phyloP scores from a whole-genome alignment of 2,329 filamentous ascomycete species.

The Fusarium sp. region DNA sequence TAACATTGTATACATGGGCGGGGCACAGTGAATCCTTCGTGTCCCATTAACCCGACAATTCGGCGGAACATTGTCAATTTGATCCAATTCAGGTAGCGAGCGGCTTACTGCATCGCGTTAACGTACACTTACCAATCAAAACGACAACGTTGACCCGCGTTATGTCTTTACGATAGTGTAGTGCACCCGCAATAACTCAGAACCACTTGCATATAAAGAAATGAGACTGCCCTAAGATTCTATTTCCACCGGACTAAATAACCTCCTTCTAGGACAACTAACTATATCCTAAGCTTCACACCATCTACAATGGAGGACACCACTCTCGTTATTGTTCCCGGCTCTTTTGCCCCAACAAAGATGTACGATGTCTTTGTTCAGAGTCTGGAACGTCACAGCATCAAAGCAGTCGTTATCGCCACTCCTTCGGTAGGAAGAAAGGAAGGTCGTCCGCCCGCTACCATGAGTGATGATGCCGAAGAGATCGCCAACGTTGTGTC shows the following conservation, averaged over 20 bases:
- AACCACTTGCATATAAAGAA: neutral
- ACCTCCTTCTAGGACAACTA: neutral
- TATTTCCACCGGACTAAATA: rapidly evolving
- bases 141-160: neutral
- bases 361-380: conserved; percentile 18
- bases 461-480: conserved; percentile 24
- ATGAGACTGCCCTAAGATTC: rapidly evolving
- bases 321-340: conserved; percentile 17
- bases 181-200: neutral
- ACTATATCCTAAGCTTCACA: neutral
- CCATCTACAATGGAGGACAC: neutral
- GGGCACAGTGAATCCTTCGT: neutral
- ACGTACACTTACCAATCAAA: neutral
- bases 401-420: conserved; percentile 4
- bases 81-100: neutral
- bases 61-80: neutral
- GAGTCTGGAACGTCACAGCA: neutral
- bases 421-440: conserved; percentile 22
- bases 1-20: neutral
- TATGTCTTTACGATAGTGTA: neutral
- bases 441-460: neutral
- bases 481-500: conserved; percentile 15
- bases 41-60: neutral
- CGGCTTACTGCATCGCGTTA: neutral
- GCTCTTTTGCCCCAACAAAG: conserved; percentile 18